A percentile compares a stretch with the other conserved stretches of the same genome.
phyloP scores from a whole-genome alignment of 176 grass and related monocot genomes.

The Eleusine indica region DNA sequence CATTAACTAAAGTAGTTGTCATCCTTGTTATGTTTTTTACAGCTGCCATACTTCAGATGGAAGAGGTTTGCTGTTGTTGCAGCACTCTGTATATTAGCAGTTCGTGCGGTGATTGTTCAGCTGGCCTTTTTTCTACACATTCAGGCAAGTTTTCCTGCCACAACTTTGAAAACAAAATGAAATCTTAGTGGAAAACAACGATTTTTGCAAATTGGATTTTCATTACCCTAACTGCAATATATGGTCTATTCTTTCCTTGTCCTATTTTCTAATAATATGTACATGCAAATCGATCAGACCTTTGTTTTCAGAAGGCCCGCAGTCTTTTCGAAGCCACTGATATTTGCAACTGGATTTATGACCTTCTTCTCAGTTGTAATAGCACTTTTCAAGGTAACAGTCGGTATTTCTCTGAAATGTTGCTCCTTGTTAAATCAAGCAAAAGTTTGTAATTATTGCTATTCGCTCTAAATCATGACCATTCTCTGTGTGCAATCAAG shows the following conservation, averaged over 20 bases:
- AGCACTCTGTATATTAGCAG: constrained; percentile 88
- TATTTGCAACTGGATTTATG: constrained; percentile 98
- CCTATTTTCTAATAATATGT: constrained; percentile 6
- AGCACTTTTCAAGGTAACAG: constrained; percentile 94
- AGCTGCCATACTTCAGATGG: constrained; percentile 89
- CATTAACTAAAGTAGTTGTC: constrained; percentile 17
- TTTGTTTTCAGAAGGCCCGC: constrained; percentile 87
- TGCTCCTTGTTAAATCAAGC: neutral
- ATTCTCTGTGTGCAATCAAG: neutral
- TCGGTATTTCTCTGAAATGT: neutral
- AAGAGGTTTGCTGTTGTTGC: constrained; percentile 95
- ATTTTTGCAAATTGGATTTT: neutral
- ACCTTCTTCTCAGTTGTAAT: constrained; percentile 99
- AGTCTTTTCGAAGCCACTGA: constrained; percentile 69
- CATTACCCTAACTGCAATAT: constrained; percentile 19
- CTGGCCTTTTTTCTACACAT: constrained; percentile 98
- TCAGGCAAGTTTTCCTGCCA: constrained; percentile 51
- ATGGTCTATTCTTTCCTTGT: constrained; percentile 20
- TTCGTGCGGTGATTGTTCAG: constrained; percentile 95
- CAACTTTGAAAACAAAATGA: neutral
- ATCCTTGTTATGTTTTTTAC: constrained; percentile 36
- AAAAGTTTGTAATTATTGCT: neutral
- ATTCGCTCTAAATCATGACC: neutral
- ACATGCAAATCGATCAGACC: constrained; percentile 56
- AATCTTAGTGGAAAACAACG: constrained; percentile 9